These are phyloP conservation scores for Chlorella sp. DNA, from an alignment of 139 green algal species.

Conservation along the genomic window DNA sequence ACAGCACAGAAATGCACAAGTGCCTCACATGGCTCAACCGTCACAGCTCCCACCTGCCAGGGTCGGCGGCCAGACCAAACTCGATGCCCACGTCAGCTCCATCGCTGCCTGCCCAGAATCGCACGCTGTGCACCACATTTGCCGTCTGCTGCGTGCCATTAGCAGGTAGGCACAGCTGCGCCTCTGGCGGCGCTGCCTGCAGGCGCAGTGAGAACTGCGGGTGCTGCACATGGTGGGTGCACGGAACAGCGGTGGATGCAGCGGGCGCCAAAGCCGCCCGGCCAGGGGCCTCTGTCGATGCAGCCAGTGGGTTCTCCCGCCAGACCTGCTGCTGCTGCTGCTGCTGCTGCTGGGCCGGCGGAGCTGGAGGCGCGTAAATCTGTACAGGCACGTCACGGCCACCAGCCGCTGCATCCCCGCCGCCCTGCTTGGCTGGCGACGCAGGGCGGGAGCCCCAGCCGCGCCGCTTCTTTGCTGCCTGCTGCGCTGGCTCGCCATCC, in stretches of 20 bases:
- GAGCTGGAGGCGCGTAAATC: background rate
- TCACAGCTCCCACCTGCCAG: background rate
- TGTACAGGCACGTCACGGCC: background rate
- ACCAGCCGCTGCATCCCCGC: background rate
- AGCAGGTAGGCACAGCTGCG: background rate
- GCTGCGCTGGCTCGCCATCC: too few species aligned
- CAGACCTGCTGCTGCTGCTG: background rate
- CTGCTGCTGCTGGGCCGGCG: background rate
- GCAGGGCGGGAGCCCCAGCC: constrained; percentile 1
- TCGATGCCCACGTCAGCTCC: constrained; percentile 12
- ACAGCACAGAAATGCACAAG: background rate
- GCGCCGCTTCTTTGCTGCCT: background rate
- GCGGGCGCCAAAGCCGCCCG: background rate
- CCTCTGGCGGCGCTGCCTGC: background rate
- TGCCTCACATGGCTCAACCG: background rate
- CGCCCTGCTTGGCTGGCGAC: background rate
- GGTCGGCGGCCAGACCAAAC: background rate
- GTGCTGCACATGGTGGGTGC: background rate
- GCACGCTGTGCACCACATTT: background rate
- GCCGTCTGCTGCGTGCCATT: background rate
- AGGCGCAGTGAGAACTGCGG: constrained; percentile 18
- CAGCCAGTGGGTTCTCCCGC: constrained; percentile 14
- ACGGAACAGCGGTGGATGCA: background rate
- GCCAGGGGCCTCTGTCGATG: background rate
- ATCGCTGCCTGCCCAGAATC: background rate